phyloP scores from a whole-genome alignment of 495 filamentous ascomycete genomes.

The Penicillium verhagenii region DNA sequence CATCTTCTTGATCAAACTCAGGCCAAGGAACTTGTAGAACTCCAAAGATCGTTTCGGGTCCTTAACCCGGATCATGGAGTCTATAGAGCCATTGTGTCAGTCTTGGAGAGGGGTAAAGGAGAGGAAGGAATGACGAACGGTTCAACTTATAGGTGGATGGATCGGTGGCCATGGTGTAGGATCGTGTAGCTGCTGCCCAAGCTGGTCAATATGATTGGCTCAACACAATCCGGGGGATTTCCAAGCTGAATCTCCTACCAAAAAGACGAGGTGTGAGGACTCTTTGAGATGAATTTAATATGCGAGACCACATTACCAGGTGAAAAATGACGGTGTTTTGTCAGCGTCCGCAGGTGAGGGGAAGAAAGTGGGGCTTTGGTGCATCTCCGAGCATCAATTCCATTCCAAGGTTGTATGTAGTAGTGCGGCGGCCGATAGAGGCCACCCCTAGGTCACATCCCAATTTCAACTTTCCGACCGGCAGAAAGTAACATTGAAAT shows the following conservation, averaged over 20 bases:
- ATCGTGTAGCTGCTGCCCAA: slow-evolving; percentile 25
- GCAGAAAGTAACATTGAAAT: too few species aligned
- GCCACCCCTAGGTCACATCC: too few species aligned
- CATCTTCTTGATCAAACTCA: slow-evolving; percentile 77
- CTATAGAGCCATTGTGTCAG: slow-evolving; percentile 25
- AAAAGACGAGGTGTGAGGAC: slow-evolving; percentile 25
- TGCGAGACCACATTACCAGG: neutral
- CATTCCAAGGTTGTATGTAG: too few species aligned
- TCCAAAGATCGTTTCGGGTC: slow-evolving; percentile 88
- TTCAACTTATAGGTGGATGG: slow-evolving; percentile 84
- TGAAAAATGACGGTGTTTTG: neutral
- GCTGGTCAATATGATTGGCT: slow-evolving; percentile 13
- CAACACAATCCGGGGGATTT: slow-evolving; percentile 7
- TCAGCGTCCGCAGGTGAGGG: neutral
- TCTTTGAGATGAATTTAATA: slow-evolving; percentile 11
- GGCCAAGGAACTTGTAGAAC: slow-evolving; percentile 92
- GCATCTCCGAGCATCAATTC: neutral
- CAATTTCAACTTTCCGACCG: too few species aligned
- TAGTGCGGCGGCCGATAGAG: too few species aligned
- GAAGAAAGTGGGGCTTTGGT: neutral
- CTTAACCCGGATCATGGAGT: slow-evolving; percentile 85
- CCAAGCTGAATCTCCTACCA: neutral
- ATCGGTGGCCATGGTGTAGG: slow-evolving; percentile 72
- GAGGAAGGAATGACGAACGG: slow-evolving; percentile 50
- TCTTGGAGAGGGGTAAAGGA: slow-evolving; percentile 2